Conservation (phyloP, 140 eudicot species). For the Ambrosia hybrid region DNA sequence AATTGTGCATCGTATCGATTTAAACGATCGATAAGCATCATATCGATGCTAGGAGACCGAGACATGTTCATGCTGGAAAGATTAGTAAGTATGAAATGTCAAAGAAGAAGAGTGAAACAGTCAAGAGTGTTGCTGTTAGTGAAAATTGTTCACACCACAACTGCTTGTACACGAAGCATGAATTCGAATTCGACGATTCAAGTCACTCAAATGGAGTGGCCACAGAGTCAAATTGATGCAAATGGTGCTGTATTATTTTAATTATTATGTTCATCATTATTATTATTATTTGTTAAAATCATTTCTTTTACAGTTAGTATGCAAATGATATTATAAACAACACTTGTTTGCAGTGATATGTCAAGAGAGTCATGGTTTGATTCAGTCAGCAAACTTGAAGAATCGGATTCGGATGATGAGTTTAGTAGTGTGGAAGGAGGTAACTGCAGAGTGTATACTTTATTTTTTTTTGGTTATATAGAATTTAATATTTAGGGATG, state of each 20-base stretch:
- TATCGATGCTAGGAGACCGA: slow-evolving; percentile 17
- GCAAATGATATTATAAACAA: not conserved
- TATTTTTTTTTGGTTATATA: slow-evolving; percentile 20
- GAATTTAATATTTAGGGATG: slow-evolving; percentile 21
- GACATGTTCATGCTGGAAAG: slow-evolving; percentile 35
- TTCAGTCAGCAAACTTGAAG: slow-evolving; percentile 64
- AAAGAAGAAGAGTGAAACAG: slow-evolving; percentile 42
- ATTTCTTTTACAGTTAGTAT: not conserved
- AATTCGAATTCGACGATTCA: slow-evolving; percentile 55
- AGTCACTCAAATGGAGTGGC: slow-evolving; percentile 82
- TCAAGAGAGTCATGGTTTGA: slow-evolving; percentile 97
- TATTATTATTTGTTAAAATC: not conserved
- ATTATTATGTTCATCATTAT: slow-evolving; percentile 2
- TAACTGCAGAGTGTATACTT: slow-evolving; percentile 24
- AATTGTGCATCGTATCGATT: slow-evolving; percentile 45
- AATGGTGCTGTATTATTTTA: slow-evolving; percentile 43
- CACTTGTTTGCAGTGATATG: slow-evolving; percentile 48
- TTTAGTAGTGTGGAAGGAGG: slow-evolving; percentile 76
- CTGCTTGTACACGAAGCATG: slow-evolving; percentile 58
- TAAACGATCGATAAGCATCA: slow-evolving; percentile 9
- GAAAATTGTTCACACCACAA: slow-evolving; percentile 65
- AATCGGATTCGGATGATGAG: slow-evolving; percentile 84
- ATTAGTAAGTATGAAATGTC: slow-evolving; percentile 34
- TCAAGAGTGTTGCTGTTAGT: slow-evolving; percentile 20
- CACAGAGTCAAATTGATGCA: slow-evolving; percentile 60